Conservation (phyloP, 2,329 filamentous ascomycete genomes). For the Pyricularia sp. region DNA sequence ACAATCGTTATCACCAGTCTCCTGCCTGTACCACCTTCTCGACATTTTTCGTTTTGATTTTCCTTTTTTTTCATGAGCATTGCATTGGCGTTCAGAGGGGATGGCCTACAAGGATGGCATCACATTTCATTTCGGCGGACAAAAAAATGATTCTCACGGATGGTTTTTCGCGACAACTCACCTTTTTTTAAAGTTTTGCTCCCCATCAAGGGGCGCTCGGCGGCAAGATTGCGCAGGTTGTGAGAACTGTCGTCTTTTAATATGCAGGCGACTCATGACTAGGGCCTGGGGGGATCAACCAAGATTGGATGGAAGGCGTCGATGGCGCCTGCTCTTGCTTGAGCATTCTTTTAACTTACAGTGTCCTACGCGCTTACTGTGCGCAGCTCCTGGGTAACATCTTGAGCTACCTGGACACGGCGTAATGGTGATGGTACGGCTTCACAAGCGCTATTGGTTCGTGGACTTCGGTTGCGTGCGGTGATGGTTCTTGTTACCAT, state of each 20-base stretch:
- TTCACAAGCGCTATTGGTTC: neutral
- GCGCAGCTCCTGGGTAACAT: neutral
- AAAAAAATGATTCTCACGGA: conserved; percentile 4
- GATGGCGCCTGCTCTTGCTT: neutral
- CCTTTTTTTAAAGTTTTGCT: neutral
- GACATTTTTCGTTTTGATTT: conserved; percentile 14
- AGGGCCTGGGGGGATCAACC: conserved; percentile 1
- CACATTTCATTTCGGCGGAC: conserved; percentile 6
- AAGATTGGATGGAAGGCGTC: neutral
- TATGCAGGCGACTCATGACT: neutral
- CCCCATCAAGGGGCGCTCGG: neutral
- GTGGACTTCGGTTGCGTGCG: neutral
- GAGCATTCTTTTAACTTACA: neutral
- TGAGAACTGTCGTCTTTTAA: conserved; percentile 7
- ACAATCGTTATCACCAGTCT: neutral
- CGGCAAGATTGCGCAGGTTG: conserved; percentile 9
- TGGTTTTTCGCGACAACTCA: conserved; percentile 1
- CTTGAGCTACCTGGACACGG: neutral
- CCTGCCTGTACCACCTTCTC: conserved; percentile 19
- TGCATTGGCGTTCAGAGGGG: conserved; percentile 45
- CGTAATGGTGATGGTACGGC: neutral
- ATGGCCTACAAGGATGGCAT: conserved; percentile 9
- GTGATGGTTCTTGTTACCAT: neutral
- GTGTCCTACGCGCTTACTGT: neutral
- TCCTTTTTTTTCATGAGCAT: conserved; percentile 30